phyloP scores from a whole-genome alignment of 2,329 filamentous ascomycete genomes.

The Aureobasidium sp. region DNA sequence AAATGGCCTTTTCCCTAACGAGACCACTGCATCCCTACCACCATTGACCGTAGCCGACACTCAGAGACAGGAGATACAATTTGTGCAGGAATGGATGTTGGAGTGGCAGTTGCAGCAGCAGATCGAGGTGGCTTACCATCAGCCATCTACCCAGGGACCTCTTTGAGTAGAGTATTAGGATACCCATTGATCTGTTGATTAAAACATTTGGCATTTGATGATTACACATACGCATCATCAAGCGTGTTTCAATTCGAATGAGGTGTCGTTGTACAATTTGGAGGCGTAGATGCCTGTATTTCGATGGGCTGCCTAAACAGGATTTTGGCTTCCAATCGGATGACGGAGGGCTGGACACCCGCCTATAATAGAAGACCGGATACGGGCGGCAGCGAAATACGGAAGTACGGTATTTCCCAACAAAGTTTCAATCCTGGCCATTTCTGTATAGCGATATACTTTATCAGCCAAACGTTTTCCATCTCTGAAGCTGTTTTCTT shows the following conservation, averaged over 20 bases:
- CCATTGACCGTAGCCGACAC: conserved; percentile 52
- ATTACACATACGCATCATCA: neutral
- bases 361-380: conserved; percentile 3
- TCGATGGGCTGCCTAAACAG: neutral
- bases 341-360: neutral
- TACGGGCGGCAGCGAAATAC: neutral
- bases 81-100: conserved; percentile 61
- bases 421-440: neutral
- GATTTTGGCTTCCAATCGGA: neutral
- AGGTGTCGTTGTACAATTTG: neutral
- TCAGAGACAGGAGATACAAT: conserved; percentile 52
- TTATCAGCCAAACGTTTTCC: neutral
- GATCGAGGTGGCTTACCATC: neutral
- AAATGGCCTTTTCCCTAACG: conserved; percentile 58
- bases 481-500: neutral
- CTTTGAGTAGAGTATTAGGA: neutral
- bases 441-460: neutral
- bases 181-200: neutral
- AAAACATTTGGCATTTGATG: neutral
- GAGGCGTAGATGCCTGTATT: neutral
- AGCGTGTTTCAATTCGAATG: neutral
- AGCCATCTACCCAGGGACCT: neutral
- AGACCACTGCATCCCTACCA: conserved; percentile 53
- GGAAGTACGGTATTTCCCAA: neutral
- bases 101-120: conserved; percentile 43